Base-by-base conservation (phyloP, 2,329 filamentous ascomycete genomes). In the Fusarium burgessii region DNA sequence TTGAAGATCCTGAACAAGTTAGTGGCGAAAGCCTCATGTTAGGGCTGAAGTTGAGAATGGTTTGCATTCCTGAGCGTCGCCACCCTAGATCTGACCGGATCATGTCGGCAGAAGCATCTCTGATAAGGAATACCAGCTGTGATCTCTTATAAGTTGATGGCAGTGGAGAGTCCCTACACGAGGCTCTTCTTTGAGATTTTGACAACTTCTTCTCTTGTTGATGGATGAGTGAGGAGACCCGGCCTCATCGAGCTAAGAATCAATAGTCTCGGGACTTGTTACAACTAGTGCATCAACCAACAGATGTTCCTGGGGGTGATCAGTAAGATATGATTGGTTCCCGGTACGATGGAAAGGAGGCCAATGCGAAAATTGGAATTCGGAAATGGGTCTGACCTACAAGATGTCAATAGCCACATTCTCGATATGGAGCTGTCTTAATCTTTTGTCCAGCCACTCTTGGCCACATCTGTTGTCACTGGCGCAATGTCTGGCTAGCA, bases 11-110 rank as follows among this genome's bases (percentile, higher is more conserved):
- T 23, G 40, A 36, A 12, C 6, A n/a, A 10, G 46, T 14, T 27
- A 25, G 20, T 20, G 18, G 35, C n/a, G 20, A 10, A 32, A 23
- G 29, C 33, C 8, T 59, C 6, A 7, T 7, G n/a, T 25, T 35
- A 45, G 23, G 33, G 52, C 42, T 58, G 27, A 32, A 25, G 42
- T 12, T 36, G 55, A 29, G 52, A 58, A 62, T 62, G 52, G 11
- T 23, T 18, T 36, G 17, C 54, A 58, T 62, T 62, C 52, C 58
- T 32, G 4, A 7, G 7, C 36, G 35, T 35, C 58, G 35, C 27
- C 15, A 13, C 17, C 32, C 13, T 14, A 29, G 17, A 29, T 29
- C n/a, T 7, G n/a, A 4, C n/a, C 17, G n/a, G 36, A 33, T 33
- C 23, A 18, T 3, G 18, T 9, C 18, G 17, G 17, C 8, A 36